A percentile compares a stretch with the other conserved stretches of the same genome.
Conservation (phyloP, 2,329 filamentous ascomycete species). For the Ilyonectria destructans region DNA sequence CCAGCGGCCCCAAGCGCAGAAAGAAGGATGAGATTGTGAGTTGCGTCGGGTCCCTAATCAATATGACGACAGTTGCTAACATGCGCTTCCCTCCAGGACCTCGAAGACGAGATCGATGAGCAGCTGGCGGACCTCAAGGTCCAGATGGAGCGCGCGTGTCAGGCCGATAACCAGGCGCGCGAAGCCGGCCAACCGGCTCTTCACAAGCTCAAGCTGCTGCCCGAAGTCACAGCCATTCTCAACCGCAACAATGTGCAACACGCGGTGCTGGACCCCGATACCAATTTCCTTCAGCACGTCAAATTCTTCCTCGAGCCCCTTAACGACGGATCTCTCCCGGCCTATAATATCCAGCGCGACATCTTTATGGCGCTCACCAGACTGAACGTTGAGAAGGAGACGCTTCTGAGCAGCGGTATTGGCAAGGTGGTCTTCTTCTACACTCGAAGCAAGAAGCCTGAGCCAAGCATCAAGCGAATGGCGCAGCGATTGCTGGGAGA, state of each 20-base stretch:
- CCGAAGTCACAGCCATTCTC: conserved; percentile 89
- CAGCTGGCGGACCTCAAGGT: conserved; percentile 91
- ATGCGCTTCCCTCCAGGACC: conserved; percentile 70
- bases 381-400: conserved; percentile 92
- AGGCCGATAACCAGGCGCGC: conserved; percentile 88
- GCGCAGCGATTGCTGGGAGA: conserved; percentile 94
- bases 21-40: conserved; percentile 92
- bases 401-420: conserved; percentile 90
- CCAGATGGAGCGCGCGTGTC: conserved; percentile 91
- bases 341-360: conserved; percentile 97
- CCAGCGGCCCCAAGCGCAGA: conserved; percentile 74
- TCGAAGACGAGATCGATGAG: conserved; percentile 91
- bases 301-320: conserved; percentile 98
- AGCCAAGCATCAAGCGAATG: conserved; percentile 91
- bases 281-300: conserved; percentile 93
- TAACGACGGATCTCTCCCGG: conserved; percentile 92
- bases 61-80: conserved; percentile 40
- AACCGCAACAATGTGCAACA: conserved; percentile 91
- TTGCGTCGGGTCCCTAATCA: conserved; percentile 35
- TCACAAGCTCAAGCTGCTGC: conserved; percentile 94
- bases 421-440: conserved; percentile 98
- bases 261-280: conserved; percentile 92
- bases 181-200: conserved; percentile 85
- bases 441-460: conserved; percentile 92
- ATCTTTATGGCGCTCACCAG: conserved; percentile 86